These are phyloP conservation scores for Gossypium raimondii DNA, from an alignment of 345 rosid genomes.

Conservation along the genomic window DNA sequence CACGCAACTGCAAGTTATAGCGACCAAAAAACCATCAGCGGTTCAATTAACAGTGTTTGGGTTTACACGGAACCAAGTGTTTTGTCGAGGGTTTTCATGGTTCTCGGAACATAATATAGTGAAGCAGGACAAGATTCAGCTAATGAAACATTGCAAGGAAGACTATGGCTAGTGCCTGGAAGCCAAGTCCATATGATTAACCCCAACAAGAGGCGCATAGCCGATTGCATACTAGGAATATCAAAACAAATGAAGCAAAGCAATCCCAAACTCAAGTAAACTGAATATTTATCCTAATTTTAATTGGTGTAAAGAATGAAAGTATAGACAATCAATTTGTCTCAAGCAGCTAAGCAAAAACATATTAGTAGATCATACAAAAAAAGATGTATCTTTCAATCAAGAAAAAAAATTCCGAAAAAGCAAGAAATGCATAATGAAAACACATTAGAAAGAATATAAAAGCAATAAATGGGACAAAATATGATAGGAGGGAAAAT, in stretches of 20 bases:
- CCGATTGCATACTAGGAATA: too few relatives aligned
- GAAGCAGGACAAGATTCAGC: conserved; percentile 26
- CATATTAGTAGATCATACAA: neutral
- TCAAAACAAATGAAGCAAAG: too few relatives aligned
- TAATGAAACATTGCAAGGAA: conserved; percentile 25
- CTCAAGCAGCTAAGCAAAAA: neutral
- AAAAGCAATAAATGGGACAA: neutral
- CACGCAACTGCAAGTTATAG: conserved; percentile 25
- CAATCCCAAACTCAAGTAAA: too few relatives aligned
- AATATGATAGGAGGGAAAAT: neutral
- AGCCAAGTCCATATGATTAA: conserved; percentile 9
- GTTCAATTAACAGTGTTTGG: conserved; percentile 16
- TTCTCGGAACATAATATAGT: conserved; percentile 22
- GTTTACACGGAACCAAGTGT: conserved; percentile 25
- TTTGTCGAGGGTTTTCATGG: conserved; percentile 19
- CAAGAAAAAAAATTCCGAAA: neutral
- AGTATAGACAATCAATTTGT: too few relatives aligned
- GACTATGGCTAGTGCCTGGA: neutral
- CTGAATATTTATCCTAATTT: too few relatives aligned
- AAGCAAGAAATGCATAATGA: neutral
- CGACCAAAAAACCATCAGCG: conserved; percentile 27
- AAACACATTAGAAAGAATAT: neutral
- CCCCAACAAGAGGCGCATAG: conserved; percentile 2
- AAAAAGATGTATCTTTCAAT: neutral
- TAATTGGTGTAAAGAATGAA: too few relatives aligned